phyloP scores from a whole-genome alignment of 257 asterid species.

The Solanum virginianum region DNA sequence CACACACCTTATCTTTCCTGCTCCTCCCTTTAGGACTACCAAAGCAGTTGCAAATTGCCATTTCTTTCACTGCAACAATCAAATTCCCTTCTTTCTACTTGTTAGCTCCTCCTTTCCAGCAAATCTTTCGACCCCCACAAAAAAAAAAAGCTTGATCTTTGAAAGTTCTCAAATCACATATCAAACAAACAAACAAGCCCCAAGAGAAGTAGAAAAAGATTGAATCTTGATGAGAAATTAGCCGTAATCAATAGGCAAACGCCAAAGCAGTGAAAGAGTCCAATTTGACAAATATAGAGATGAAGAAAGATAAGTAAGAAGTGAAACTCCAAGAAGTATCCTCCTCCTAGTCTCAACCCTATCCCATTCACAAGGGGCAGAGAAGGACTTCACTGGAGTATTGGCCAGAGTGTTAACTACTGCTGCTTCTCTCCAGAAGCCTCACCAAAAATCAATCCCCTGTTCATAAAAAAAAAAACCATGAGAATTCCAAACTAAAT shows the following conservation, averaged over 20 bases:
- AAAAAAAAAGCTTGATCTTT: background rate
- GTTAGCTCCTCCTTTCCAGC: background rate
- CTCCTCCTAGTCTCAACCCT: slow-evolving; percentile 12
- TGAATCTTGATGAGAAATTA: slow-evolving; percentile 13
- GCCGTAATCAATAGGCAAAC: slow-evolving; percentile 59
- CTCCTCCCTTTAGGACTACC: slow-evolving; percentile 25
- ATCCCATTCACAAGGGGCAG: slow-evolving; percentile 26
- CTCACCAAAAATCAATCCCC: slow-evolving; percentile 25
- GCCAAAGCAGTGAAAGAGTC: slow-evolving; percentile 33
- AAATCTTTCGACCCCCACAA: background rate
- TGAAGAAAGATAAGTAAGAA: slow-evolving; percentile 7
- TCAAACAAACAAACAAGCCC: background rate
- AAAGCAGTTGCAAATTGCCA: slow-evolving; percentile 35
- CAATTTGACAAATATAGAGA: slow-evolving; percentile 17
- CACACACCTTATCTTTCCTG: slow-evolving; percentile 37
- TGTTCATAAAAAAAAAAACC: slow-evolving; percentile 11
- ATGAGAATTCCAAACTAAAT: background rate
- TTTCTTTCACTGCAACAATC: slow-evolving; percentile 2
- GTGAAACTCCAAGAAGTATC: slow-evolving; percentile 14
- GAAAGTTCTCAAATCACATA: slow-evolving; percentile 13
- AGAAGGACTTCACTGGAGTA: slow-evolving; percentile 13
- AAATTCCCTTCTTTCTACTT: background rate
- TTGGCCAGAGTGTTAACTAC: slow-evolving; percentile 51
- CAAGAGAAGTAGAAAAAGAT: background rate
- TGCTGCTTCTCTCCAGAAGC: slow-evolving; percentile 40